Base-by-base conservation (phyloP, 306 rosid species). In the Ochetophila trinervis region DNA sequence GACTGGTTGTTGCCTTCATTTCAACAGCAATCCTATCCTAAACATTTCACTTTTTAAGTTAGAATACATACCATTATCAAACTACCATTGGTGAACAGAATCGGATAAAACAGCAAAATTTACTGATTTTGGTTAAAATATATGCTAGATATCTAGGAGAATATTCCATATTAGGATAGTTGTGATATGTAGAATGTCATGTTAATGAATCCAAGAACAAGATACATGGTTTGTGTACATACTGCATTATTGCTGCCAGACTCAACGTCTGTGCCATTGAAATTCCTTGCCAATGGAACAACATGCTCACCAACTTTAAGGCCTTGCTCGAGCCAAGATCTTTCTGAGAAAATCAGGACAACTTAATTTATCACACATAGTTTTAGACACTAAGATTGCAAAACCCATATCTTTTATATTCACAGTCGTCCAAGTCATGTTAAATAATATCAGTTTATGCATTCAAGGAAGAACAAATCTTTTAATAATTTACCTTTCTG, bases 261-360 rank as follows among this genome's bases (percentile, higher is more conserved):
- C 80, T 87, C 99, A 4, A 87, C 71, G 66, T 87, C 97, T 35
- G 67, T 36, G 59, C 70, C 44, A 58, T 84, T 86, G 67, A 93
- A 93, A 87, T 84, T 90, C 85, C 96, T 84, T 9, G 89, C 94
- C 51, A 90, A 83, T 18, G 99, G 97, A 62, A 93, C 79, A 73
- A 93, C 91, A 72, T 93, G 96, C 80, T 90, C 99, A 55, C 94
- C 99, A 20, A 90, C 87, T 73, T 76, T 80, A 80, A 76, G 60
- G 64, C 99, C 96, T 90, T 90, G 96, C 75, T 90, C 99, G 69
- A 90, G 81, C 94, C 91, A 89, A 69, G 75, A 67, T 27, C 94
- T 90, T 73, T 93, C 97, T 93, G 85, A 63, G 70, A 67, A 69
- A 65, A 60, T 34, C 1, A 62, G 59, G 48, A 13, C 24, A 72